phyloP scores from a whole-genome alignment of 2,329 filamentous ascomycete species.

The Aschersonia sp. region DNA sequence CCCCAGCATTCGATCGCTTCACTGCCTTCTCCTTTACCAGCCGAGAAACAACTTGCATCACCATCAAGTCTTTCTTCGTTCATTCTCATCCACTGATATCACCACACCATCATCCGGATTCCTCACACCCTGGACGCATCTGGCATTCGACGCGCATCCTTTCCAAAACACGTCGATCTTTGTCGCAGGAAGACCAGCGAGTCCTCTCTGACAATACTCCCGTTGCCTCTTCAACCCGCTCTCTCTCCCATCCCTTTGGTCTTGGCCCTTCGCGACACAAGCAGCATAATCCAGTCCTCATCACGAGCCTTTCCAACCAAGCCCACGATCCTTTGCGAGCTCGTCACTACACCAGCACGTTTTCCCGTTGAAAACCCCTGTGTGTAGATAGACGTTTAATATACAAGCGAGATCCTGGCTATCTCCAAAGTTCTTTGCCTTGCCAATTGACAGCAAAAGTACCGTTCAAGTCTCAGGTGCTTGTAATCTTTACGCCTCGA shows the following conservation, averaged over 20 bases:
- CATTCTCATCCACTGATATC: not conserved
- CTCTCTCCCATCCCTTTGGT: not conserved
- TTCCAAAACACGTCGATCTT: not conserved
- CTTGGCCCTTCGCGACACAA: not conserved
- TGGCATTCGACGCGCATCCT: no score
- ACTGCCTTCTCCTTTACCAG: not conserved
- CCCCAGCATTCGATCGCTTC: not conserved
- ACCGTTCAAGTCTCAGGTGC: not conserved
- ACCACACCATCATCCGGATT: not conserved
- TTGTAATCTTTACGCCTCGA: conserved; percentile 5
- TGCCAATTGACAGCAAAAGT: conserved; percentile 2
- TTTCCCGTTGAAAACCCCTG: conserved; percentile 75
- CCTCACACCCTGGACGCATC: no score
- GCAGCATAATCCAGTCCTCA: conserved; percentile 10
- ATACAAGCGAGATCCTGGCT: conserved; percentile 14
- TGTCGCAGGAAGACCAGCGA: not conserved
- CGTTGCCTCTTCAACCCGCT: not conserved
- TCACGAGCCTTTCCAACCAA: conserved; percentile 23
- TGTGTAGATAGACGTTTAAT: conserved; percentile 44
- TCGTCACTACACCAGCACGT: conserved; percentile 70
- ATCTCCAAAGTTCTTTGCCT: conserved; percentile 10
- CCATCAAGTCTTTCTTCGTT: not conserved
- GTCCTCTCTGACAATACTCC: not conserved
- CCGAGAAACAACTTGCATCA: not conserved
- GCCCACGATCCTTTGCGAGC: conserved; percentile 14